Evolutionary conservation across 768 basidiomycete genomes (phyloP).

Genomic region (Amanita rubescens): DNA sequence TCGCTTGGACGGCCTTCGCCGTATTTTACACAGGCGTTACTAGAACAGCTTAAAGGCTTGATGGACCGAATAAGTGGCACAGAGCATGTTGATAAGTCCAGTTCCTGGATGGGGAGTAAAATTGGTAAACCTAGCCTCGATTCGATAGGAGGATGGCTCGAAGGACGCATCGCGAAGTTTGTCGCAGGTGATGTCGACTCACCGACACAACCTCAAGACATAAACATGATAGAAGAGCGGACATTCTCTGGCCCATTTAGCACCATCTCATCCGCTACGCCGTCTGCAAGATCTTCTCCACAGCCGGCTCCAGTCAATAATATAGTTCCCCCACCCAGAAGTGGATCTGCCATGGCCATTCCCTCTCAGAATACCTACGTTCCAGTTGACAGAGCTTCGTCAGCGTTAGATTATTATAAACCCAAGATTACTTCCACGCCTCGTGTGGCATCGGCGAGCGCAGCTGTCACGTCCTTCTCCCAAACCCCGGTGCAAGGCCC

Average conservation of each 20-base stretch:
- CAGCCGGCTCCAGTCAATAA: slow-evolving; percentile 45
- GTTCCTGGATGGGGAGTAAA: slow-evolving; percentile 84
- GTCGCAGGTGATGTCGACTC: slow-evolving; percentile 86
- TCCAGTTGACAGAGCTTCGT: slow-evolving; percentile 65
- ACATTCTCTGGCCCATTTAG: slow-evolving; percentile 78
- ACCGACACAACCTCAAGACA: slow-evolving; percentile 30
- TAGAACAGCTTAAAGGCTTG: slow-evolving; percentile 72
- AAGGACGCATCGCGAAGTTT: slow-evolving; percentile 87
- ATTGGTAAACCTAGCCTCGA: slow-evolving; percentile 88
- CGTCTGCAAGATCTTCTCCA: slow-evolving; percentile 73
- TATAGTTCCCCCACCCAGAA: slow-evolving; percentile 44
- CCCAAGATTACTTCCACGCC: slow-evolving; percentile 47
- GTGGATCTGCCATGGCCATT: slow-evolving; percentile 66
- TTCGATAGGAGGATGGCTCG: slow-evolving; percentile 86
- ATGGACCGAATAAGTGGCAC: slow-evolving; percentile 71
- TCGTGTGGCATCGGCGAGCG: slow-evolving; percentile 46
- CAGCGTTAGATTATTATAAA: slow-evolving; percentile 69
- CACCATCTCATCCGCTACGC: slow-evolving; percentile 76
- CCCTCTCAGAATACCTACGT: slow-evolving; percentile 37
- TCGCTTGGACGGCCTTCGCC: slow-evolving; percentile 56
- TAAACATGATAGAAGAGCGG: slow-evolving; percentile 28
- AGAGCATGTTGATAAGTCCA: slow-evolving; percentile 65
- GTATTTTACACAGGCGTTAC: slow-evolving; percentile 56
- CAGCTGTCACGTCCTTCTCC: slow-evolving; percentile 44
- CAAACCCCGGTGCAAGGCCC: slow-evolving; percentile 30